Evolutionary conservation across 768 basidiomycete species (phyloP), one percentile per base, ranked within the genome.

Genomic region (Paxillus rubicundulus): DNA sequence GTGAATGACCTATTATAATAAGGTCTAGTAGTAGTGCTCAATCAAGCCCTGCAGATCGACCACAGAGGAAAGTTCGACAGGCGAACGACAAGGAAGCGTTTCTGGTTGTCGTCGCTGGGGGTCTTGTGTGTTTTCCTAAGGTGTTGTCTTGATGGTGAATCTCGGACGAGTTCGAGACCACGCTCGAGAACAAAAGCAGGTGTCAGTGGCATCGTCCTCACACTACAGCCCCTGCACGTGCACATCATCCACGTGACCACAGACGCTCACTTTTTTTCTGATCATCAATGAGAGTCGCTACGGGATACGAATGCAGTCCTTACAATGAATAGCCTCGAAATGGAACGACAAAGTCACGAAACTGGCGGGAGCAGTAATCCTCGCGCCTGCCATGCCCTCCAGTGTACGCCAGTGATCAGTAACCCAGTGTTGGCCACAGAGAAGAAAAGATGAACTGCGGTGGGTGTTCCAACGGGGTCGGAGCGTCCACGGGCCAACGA

Each of bases 311-410:
- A n/a, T n/a, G n/a, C n/a, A n/a, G n/a, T n/a, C n/a, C n/a, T n/a
- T n/a, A 24, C 24, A 24, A 24, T 24, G 24, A 24, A 69, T 53
- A 74, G 78, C 56, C 56, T 54, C 2, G 58, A 72, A 37, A 67
- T 70, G 10, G 75, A 77, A 24, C 64, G 63, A 40, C 68, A 61
- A 24, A 74, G 62, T 46, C 81, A n/a, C n/a, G n/a, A n/a, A n/a
- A n/a, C n/a, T n/a, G n/a, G n/a, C n/a, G n/a, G n/a, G n/a, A n/a
- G n/a, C n/a, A n/a, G n/a, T n/a, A n/a, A n/a, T n/a, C n/a, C 59
- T 78, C 0, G 79, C 73, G 1, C 79, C 79, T 8, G 67, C 72
- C 1, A 82, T 78, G 1, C 88, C 88, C 9, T 87, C n/a, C n/a
- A n/a, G n/a, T n/a, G n/a, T 21, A 27, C 21, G 7, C 27, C 34